Evolutionary conservation across 257 asterid species (phyloP).

Genomic region (Thymus mandschuricus): DNA sequence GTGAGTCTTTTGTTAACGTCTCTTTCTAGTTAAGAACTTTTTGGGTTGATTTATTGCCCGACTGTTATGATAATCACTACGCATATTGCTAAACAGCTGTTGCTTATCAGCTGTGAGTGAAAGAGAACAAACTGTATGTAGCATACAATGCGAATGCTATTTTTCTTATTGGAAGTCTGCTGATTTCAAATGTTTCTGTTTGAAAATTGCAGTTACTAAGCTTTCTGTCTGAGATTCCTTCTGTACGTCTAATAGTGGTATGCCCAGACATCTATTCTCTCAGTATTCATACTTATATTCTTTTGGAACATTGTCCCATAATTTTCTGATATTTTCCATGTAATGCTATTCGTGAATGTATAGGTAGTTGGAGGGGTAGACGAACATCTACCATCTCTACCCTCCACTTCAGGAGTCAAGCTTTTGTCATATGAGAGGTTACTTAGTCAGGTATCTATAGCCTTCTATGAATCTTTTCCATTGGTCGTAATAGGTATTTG

Average conservation of each 20-base stretch:
- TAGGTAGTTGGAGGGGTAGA: slow-evolving; percentile 95
- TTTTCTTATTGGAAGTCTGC: slow-evolving; percentile 1
- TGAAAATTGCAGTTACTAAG: slow-evolving; percentile 67
- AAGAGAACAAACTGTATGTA: slow-evolving; percentile 20
- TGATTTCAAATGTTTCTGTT: slow-evolving; percentile 28
- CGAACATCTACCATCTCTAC: slow-evolving; percentile 93
- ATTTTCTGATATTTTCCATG: slow-evolving; percentile 18
- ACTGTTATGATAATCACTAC: slow-evolving; percentile 5
- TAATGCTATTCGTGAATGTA: slow-evolving; percentile 30
- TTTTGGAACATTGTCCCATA: neutral
- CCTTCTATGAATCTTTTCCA: slow-evolving; percentile 17
- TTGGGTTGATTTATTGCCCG: slow-evolving; percentile 1
- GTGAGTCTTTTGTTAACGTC: slow-evolving; percentile 52
- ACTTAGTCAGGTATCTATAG: slow-evolving; percentile 67
- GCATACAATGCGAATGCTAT: neutral
- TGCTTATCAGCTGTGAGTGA: slow-evolving; percentile 8
- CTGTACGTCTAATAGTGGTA: slow-evolving; percentile 88
- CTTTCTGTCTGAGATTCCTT: slow-evolving; percentile 84
- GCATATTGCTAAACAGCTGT: neutral
- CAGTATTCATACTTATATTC: slow-evolving; percentile 12
- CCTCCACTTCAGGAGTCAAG: slow-evolving; percentile 69
- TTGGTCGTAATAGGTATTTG: slow-evolving; percentile 25
- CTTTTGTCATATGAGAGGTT: slow-evolving; percentile 70
- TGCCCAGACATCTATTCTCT: slow-evolving; percentile 35
- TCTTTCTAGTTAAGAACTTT: slow-evolving; percentile 13